Conservation (phyloP, 345 rosid species). For the Citrus hindsii region DNA sequence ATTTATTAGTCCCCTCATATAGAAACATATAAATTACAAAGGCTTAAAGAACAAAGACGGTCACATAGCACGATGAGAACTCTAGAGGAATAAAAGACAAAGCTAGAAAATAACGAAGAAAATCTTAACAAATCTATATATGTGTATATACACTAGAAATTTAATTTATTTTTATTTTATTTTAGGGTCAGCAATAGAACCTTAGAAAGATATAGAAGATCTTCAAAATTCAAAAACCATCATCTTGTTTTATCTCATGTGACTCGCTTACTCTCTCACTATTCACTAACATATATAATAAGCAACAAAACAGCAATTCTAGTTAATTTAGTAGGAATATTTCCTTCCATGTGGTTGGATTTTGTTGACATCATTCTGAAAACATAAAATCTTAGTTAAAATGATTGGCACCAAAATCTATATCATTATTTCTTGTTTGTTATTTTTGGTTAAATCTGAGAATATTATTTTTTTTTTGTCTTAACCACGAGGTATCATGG, state of each 20-base stretch:
- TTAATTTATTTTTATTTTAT: not conserved
- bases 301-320: not conserved
- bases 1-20: not conserved
- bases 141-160: slow-evolving; percentile 1
- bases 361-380: slow-evolving; percentile 14
- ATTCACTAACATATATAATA: not conserved
- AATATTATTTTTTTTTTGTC: no score
- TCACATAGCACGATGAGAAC: slow-evolving; percentile 33
- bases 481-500: no score
- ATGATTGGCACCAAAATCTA: slow-evolving; percentile 23
- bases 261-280: slow-evolving; percentile 15
- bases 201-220: slow-evolving; percentile 38
- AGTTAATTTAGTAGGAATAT: slow-evolving; percentile 21
- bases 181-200: slow-evolving; percentile 22
- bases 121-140: slow-evolving; percentile 37
- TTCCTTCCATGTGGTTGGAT: slow-evolving; percentile 31
- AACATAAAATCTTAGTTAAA: slow-evolving; percentile 29
- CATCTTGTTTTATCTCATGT: slow-evolving; percentile 20
- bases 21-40: not conserved
- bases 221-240: slow-evolving; percentile 16
- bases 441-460: slow-evolving; percentile 17
- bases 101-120: slow-evolving; percentile 9
- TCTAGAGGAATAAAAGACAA: slow-evolving; percentile 18
- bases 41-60: not conserved
- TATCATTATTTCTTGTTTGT: slow-evolving; percentile 7